These are phyloP conservation scores for Dryas integrifolia DNA, from an alignment of 331 rosid genomes.

Conservation along the genomic window DNA sequence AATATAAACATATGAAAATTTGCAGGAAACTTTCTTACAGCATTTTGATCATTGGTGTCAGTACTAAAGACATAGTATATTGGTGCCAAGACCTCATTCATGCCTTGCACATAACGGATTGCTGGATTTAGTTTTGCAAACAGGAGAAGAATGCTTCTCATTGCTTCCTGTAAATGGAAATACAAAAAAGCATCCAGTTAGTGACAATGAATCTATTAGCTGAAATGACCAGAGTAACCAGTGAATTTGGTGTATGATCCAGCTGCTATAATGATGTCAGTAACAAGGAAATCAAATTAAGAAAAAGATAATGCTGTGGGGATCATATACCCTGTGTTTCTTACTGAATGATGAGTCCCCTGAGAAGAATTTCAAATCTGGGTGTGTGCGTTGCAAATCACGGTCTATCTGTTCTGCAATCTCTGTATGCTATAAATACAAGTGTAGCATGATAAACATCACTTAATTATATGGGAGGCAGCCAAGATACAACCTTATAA, in stretches of 20 bases:
- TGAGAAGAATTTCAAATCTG: slow-evolving; percentile 70
- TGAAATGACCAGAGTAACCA: background rate
- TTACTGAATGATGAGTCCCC: slow-evolving; percentile 59
- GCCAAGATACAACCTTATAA: slow-evolving; percentile 15
- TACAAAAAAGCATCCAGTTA: slow-evolving; percentile 14
- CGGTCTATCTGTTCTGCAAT: slow-evolving; percentile 75
- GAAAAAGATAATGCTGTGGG: slow-evolving; percentile 1
- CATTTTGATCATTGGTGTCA: slow-evolving; percentile 56
- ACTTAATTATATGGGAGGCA: slow-evolving; percentile 1
- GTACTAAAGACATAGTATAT: slow-evolving; percentile 59
- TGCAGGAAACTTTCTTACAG: slow-evolving; percentile 53
- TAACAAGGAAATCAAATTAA: background rate
- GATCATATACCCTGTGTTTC: slow-evolving; percentile 51
- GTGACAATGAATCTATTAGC: background rate
- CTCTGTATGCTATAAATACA: slow-evolving; percentile 56
- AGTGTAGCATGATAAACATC: slow-evolving; percentile 8
- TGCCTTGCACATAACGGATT: slow-evolving; percentile 82
- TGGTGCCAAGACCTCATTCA: slow-evolving; percentile 92
- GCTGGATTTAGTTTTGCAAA: slow-evolving; percentile 77
- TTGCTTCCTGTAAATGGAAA: slow-evolving; percentile 55
- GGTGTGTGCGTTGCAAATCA: slow-evolving; percentile 74
- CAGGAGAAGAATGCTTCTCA: slow-evolving; percentile 72
- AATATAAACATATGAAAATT: slow-evolving; percentile 1
- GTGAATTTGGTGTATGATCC: background rate
- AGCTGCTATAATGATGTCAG: background rate